phyloP scores from a whole-genome alignment of 805 yeast species.

The Candida dajiaensis region DNA sequence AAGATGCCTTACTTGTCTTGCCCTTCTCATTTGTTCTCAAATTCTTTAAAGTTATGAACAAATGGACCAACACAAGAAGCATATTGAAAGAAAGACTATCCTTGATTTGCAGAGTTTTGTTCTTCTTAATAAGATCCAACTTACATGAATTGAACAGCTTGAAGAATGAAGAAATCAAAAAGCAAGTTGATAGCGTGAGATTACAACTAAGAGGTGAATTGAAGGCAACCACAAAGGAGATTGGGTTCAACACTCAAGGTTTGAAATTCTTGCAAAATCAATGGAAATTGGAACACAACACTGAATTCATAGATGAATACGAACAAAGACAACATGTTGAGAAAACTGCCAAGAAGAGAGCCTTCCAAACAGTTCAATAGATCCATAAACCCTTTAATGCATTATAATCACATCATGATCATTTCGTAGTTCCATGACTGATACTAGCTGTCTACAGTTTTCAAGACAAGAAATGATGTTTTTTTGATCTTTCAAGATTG shows the following conservation, averaged over 20 bases:
- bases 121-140: constrained; percentile 67
- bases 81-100: constrained; percentile 49
- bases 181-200: constrained; percentile 60
- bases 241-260: constrained; percentile 86
- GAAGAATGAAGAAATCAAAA: constrained; percentile 56
- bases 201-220: constrained; percentile 54
- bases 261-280: constrained; percentile 64
- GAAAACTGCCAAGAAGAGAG: constrained; percentile 62
- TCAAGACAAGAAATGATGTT: not conserved
- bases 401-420: no score
- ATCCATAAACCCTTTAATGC: not conserved
- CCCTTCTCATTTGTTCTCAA: constrained; percentile 81
- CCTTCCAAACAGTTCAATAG: constrained; percentile 47
- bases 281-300: constrained; percentile 73
- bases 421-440: no score
- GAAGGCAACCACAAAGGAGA: constrained; percentile 42
- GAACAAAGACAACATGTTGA: constrained; percentile 51
- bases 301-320: constrained; percentile 65
- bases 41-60: constrained; percentile 65
- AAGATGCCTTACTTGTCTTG: constrained; percentile 85
- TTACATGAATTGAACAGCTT: constrained; percentile 74
- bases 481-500: not conserved
- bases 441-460: no score
- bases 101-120: constrained; percentile 66
- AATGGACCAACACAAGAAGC: constrained; percentile 55